phyloP scores from a whole-genome alignment of 2,329 filamentous ascomycete genomes.

The Colletotrichum sublineola region DNA sequence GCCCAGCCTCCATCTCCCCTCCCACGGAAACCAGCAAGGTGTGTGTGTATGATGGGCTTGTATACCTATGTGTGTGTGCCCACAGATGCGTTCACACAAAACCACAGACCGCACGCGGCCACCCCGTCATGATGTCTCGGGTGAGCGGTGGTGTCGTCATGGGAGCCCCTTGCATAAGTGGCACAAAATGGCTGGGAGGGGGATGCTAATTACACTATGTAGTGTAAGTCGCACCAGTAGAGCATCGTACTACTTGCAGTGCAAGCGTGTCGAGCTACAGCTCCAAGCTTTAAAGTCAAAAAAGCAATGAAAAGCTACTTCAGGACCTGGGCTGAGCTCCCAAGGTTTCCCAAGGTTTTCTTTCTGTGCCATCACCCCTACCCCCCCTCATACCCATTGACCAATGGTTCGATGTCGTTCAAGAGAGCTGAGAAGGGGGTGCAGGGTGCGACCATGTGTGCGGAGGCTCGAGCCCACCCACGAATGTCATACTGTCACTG shows the following conservation, averaged over 20 bases:
- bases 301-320: not conserved
- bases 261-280: slow-evolving; percentile 10
- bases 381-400: slow-evolving; percentile 12
- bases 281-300: slow-evolving; percentile 7
- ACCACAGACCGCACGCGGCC: slow-evolving; percentile 27
- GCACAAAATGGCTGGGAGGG: slow-evolving; percentile 21
- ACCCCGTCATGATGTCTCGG: slow-evolving; percentile 41
- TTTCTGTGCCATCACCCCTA: not conserved
- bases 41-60: too few relatives aligned
- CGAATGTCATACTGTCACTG: slow-evolving; percentile 1
- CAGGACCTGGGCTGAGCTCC: not conserved
- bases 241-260: not conserved
- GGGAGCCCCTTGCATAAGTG: slow-evolving; percentile 44
- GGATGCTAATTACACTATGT: not conserved
- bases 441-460: not conserved
- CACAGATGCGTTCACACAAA: slow-evolving; percentile 36
- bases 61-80: not conserved
- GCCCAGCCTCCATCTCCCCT: slow-evolving; percentile 4
- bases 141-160: slow-evolving; percentile 43
- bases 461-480: slow-evolving; percentile 4
- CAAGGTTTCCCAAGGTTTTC: not conserved
- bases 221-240: not conserved
- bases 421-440: not conserved
- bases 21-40: slow-evolving; percentile 8
- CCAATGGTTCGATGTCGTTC: slow-evolving; percentile 2